Conservation (phyloP, 2,329 filamentous ascomycete species). For the Curvularia sp. region DNA sequence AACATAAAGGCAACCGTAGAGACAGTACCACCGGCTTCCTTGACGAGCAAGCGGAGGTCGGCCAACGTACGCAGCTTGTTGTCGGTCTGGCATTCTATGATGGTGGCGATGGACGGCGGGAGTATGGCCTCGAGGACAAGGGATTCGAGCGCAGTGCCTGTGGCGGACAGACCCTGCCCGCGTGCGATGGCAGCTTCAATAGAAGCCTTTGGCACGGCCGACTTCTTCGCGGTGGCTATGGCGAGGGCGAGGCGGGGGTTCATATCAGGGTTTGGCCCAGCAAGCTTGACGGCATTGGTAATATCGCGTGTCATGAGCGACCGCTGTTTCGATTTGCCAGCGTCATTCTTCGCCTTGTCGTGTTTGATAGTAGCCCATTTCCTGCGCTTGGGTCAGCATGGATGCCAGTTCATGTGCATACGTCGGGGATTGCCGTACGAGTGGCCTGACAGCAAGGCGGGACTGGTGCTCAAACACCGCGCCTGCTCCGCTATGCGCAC, state of each 20-base stretch:
- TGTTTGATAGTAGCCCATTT: conserved; percentile 97
- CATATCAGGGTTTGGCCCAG: conserved; percentile 73
- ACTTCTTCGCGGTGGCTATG: conserved; percentile 81
- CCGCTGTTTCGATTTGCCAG: conserved; percentile 76
- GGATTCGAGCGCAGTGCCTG: conserved; percentile 77
- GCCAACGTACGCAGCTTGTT: conserved; percentile 76
- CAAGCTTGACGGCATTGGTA: conserved; percentile 75
- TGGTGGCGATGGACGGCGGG: conserved; percentile 74
- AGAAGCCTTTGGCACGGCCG: conserved; percentile 79
- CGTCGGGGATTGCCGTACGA: conserved; percentile 32
- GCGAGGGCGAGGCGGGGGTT: conserved; percentile 80
- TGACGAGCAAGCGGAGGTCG: conserved; percentile 75
- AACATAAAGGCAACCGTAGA: conserved; percentile 87
- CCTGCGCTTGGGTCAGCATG: conserved; percentile 55
- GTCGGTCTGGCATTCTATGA: conserved; percentile 87
- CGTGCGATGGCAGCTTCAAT: conserved; percentile 88
- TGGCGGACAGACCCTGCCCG: conserved; percentile 81
- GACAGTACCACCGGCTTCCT: conserved; percentile 71
- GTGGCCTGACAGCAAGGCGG: conserved; percentile 42
- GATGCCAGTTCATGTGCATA: not conserved
- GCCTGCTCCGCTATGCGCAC: conserved; percentile 27
- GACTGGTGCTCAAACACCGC: conserved; percentile 41
- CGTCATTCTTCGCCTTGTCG: conserved; percentile 87
- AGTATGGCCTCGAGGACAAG: conserved; percentile 82
- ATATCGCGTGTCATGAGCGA: conserved; percentile 75